phyloP scores from a whole-genome alignment of 2,329 filamentous ascomycete genomes.

The Aspergillus aculeatinus region DNA sequence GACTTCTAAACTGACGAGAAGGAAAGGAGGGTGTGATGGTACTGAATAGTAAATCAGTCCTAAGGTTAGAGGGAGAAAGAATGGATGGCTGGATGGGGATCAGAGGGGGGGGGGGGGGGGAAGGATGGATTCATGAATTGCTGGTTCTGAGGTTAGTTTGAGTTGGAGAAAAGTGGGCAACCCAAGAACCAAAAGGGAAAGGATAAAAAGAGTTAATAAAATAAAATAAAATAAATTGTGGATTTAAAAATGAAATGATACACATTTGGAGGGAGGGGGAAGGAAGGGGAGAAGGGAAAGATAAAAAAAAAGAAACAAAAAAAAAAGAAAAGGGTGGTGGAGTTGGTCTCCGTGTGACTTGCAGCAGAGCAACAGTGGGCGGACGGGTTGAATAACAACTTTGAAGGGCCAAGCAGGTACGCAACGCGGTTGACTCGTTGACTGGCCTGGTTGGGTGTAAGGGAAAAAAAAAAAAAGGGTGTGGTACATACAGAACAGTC shows the following conservation, averaged over 20 bases:
- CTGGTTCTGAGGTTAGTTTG: background rate
- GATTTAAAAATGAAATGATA: background rate
- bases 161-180: background rate
- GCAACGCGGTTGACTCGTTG: background rate
- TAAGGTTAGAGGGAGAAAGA: background rate
- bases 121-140: background rate
- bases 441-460: background rate
- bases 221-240: background rate
- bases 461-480: background rate
- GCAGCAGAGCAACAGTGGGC: constrained; percentile 7
- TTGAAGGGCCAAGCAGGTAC: constrained; percentile 5
- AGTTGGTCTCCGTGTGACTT: constrained; percentile 17
- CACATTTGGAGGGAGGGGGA: background rate
- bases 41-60: constrained; percentile 7
- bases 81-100: background rate
- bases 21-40: constrained; percentile 3
- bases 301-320: constrained; percentile 5
- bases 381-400: background rate
- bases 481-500: background rate
- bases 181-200: background rate
- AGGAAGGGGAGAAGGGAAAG: background rate
- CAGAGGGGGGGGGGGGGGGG: no score
- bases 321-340: constrained; percentile 6
- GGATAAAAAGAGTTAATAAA: constrained; percentile 1
- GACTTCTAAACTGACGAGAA: background rate